phyloP scores from a whole-genome alignment of 1,139 yeast species.

The Candida labiduridarum region DNA sequence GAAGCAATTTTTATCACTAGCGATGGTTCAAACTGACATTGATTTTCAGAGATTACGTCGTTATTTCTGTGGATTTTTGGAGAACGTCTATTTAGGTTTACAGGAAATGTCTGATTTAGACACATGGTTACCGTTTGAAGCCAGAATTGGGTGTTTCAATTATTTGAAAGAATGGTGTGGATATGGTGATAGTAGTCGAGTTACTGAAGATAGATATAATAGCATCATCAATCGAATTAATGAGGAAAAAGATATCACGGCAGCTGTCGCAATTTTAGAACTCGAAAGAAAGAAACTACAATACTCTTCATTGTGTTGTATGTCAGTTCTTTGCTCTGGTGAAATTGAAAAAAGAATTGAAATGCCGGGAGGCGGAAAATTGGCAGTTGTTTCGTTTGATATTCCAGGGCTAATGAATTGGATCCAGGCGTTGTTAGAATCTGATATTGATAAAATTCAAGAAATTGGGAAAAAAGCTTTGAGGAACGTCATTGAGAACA shows the following conservation, averaged over 20 bases:
- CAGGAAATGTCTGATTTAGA: slow-evolving; percentile 41
- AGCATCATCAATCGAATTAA: slow-evolving; percentile 55
- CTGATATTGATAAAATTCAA: slow-evolving; percentile 61
- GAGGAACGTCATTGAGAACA: slow-evolving; percentile 61
- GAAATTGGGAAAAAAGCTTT: slow-evolving; percentile 75
- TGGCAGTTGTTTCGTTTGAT: slow-evolving; percentile 61
- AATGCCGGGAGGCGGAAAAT: slow-evolving; percentile 44
- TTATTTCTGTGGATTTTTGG: slow-evolving; percentile 78
- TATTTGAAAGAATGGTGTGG: slow-evolving; percentile 95
- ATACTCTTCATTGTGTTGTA: slow-evolving; percentile 72
- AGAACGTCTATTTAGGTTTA: slow-evolving; percentile 63
- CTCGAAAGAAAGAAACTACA: slow-evolving; percentile 77
- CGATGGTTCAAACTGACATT: slow-evolving; percentile 64
- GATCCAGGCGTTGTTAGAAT: slow-evolving; percentile 70
- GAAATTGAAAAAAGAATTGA: slow-evolving; percentile 55
- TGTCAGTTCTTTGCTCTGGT: slow-evolving; percentile 80
- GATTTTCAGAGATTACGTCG: slow-evolving; percentile 78
- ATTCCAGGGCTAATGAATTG: slow-evolving; percentile 69
- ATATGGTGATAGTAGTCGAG: slow-evolving; percentile 63
- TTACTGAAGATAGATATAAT: slow-evolving; percentile 69
- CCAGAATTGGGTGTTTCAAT: slow-evolving; percentile 79
- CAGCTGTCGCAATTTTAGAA: slow-evolving; percentile 77
- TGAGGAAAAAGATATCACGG: slow-evolving; percentile 48
- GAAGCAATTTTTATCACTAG: slow-evolving; percentile 60
- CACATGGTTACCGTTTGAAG: slow-evolving; percentile 79